These are phyloP conservation scores for Vigna radiata DNA, from an alignment of 306 rosid genomes.

Conservation along the genomic window DNA sequence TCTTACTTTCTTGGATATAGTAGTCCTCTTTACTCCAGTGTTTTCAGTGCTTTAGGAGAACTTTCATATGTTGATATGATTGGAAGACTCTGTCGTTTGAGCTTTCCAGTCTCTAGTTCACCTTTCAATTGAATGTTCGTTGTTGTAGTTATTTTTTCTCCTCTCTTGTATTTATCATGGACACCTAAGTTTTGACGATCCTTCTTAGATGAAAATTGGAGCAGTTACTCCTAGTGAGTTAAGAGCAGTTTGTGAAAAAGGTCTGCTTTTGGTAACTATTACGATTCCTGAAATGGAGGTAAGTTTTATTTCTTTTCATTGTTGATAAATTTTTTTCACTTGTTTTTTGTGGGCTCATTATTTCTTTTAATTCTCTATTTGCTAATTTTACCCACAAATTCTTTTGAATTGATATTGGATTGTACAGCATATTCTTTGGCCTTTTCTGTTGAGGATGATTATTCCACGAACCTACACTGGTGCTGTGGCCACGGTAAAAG, in stretches of 20 bases:
- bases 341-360: constrained; percentile 19
- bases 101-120: constrained; percentile 22
- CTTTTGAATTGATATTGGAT: constrained; percentile 24
- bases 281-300: constrained; percentile 99
- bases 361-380: constrained; percentile 28
- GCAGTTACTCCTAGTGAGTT: constrained; percentile 66
- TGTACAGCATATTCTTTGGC: constrained; percentile 94
- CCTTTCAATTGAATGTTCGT: constrained; percentile 16
- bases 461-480: constrained; percentile 79
- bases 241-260: constrained; percentile 86
- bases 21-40: constrained; percentile 13
- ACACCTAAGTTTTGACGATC: constrained; percentile 32
- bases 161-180: constrained; percentile 26
- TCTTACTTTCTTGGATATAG: constrained; percentile 24
- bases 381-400: neutral
- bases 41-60: constrained; percentile 19
- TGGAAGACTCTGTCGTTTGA: constrained; percentile 31
- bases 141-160: neutral
- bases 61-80: constrained; percentile 28
- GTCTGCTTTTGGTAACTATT: constrained; percentile 90
- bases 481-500: constrained; percentile 84
- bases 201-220: constrained; percentile 78
- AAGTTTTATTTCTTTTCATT: constrained; percentile 32
- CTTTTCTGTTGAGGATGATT: constrained; percentile 92
- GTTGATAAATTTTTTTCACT: constrained; percentile 32